Evolutionary conservation across 768 basidiomycete species (phyloP), one percentile per base, ranked within the genome.

Genomic region (Pisolithus albus): DNA sequence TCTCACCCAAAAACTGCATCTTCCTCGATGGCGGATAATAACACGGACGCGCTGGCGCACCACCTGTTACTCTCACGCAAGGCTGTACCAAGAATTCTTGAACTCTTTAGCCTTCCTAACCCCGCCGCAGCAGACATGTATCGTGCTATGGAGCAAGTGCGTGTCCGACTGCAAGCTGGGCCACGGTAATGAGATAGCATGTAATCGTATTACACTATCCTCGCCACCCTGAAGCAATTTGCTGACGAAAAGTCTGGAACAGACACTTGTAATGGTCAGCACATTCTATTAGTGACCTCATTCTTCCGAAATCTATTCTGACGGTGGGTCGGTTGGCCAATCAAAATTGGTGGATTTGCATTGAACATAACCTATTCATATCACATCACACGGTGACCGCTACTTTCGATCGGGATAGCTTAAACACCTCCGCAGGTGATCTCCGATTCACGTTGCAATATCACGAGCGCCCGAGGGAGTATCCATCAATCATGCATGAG

Each of bases 141-240:
- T 56, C 78, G 85, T 34, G 88, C 86, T 5, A 63, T 88, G 11
- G 80, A 82, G 53, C 87, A 90, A 63, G 73, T 70, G 46, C 62
- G 59, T 34, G 50, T 60, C 15, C 67, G 77, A 39, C 46, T 72
- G 23, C 50, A 48, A 54, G 24, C 13, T 15, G 46, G 48, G 55
- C 47, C 38, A 46, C 56, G 7, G 44, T 50, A 45, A 21, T 26
- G 21, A 54, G 47, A 46, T 49, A 46, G 16, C 26, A 40, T 23
- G 16, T 30, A 26, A 19, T 10, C 18, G n/a, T 24, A 23, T 36
- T 15, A n/a, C 49, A 8, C 38, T 41, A 56, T 52, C 28, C 18
- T 16, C 23, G 28, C 15, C 5, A 9, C 24, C 43, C 11, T 11
- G 26, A 41, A 18, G 15, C 21, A 18, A 41, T 41, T 34, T 41